Evolutionary conservation across 345 rosid species (phyloP).

Genomic region (Brassica napus): DNA sequence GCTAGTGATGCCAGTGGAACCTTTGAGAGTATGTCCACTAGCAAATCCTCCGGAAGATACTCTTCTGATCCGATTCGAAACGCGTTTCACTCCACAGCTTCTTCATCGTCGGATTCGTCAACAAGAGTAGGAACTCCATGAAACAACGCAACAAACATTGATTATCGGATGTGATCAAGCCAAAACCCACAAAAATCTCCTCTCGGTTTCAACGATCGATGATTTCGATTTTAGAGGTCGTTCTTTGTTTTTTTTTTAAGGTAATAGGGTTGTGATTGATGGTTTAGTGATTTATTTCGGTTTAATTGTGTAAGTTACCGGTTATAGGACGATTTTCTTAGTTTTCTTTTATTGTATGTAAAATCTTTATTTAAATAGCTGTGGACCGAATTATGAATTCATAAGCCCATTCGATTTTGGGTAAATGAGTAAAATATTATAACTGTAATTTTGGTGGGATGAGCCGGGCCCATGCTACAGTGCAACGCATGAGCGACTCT

Average conservation of each 20-base stretch:
- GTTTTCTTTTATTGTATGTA: no score
- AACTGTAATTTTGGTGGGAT: neutral
- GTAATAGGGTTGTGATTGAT: no score
- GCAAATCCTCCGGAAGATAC: neutral
- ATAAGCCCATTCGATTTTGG: no score
- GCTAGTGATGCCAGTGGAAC: neutral
- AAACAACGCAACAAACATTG: neutral
- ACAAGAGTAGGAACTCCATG: no score
- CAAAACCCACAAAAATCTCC: neutral
- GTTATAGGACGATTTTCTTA: no score
- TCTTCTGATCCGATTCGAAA: neutral
- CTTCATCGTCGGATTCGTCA: no score
- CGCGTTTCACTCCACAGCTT: neutral
- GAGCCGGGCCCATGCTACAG: constrained; percentile 27
- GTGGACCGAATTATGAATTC: no score
- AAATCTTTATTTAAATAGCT: no score
- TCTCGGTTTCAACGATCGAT: neutral
- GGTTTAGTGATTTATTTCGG: no score
- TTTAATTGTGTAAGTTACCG: no score
- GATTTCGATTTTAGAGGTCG: no score
- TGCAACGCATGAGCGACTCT: constrained; percentile 23
- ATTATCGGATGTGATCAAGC: neutral
- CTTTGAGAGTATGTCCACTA: neutral
- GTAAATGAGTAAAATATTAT: no score
- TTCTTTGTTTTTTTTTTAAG: neutral